A percentile compares a stretch with the other conserved stretches of the same genome.
These are phyloP conservation scores for Paxillus rubicundulus DNA, from an alignment of 768 basidiomycete species.

Conservation along the genomic window DNA sequence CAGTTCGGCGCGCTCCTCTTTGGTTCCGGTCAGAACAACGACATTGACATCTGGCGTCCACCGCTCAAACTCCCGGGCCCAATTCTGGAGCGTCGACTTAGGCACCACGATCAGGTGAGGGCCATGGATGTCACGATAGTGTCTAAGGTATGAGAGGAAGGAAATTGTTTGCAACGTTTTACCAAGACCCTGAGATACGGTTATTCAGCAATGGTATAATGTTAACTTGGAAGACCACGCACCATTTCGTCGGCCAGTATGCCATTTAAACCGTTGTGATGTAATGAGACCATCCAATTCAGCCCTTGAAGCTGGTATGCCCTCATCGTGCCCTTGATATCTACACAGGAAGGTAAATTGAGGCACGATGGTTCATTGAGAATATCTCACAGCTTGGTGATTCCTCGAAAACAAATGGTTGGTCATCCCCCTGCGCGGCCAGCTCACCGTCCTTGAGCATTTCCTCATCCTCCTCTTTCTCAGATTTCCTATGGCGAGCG, in stretches of 20 bases:
- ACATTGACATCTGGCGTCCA: slow-evolving; percentile 91
- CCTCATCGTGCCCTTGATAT: slow-evolving; percentile 87
- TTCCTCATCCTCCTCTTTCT: slow-evolving; percentile 98
- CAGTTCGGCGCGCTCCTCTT: slow-evolving; percentile 84
- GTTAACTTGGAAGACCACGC: slow-evolving; percentile 10
- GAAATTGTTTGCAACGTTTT: slow-evolving; percentile 98
- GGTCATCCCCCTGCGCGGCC: slow-evolving; percentile 78
- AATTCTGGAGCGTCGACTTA: slow-evolving; percentile 98
- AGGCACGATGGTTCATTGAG: background rate
- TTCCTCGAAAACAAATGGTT: slow-evolving; percentile 92
- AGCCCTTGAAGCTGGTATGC: slow-evolving; percentile 93
- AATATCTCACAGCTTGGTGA: slow-evolving; percentile 75
- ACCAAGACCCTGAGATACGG: slow-evolving; percentile 71
- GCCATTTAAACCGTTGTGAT: slow-evolving; percentile 95
- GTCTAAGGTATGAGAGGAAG: slow-evolving; percentile 92
- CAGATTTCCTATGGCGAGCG: slow-evolving; percentile 88
- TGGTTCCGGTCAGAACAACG: slow-evolving; percentile 78
- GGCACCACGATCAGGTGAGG: slow-evolving; percentile 97
- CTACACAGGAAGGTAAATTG: slow-evolving; percentile 39
- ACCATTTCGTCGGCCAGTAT: slow-evolving; percentile 98
- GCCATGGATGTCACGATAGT: slow-evolving; percentile 69
- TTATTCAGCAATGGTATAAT: slow-evolving; percentile 3
- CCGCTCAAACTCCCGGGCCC: slow-evolving; percentile 86
- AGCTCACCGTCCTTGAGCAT: slow-evolving; percentile 83
- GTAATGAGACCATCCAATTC: slow-evolving; percentile 95